Evolutionary conservation across 2,329 filamentous ascomycete species (phyloP).

Genomic region (Leptographium lundbergii): DNA sequence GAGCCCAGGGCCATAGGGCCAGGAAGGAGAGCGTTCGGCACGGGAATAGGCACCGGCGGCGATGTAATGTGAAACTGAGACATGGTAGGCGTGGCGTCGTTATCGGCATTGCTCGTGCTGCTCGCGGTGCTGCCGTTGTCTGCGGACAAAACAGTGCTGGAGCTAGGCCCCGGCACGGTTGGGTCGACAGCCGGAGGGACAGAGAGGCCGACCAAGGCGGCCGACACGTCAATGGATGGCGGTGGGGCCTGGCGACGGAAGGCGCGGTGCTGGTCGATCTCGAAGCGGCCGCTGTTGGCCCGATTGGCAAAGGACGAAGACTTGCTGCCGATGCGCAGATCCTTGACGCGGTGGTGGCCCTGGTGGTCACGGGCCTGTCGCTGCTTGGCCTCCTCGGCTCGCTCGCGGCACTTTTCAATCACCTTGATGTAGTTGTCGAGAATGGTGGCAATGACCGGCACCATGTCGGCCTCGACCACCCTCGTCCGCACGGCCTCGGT

Average conservation of each 20-base stretch:
- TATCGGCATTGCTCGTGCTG: conserved; percentile 10
- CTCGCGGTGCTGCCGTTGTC: not conserved
- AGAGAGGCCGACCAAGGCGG: conserved; percentile 36
- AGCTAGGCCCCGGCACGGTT: conserved; percentile 12
- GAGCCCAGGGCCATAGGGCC: not conserved
- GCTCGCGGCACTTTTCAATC: conserved; percentile 80
- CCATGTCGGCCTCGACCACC: conserved; percentile 97
- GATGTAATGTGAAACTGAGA: conserved; percentile 54
- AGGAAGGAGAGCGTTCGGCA: not conserved
- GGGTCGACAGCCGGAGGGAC: conserved; percentile 12
- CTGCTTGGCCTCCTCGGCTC: conserved; percentile 69
- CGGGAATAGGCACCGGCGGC: conserved; percentile 44
- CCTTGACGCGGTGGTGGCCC: conserved; percentile 36
- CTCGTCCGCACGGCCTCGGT: conserved; percentile 88
- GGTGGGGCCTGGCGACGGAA: conserved; percentile 71
- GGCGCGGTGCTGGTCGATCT: conserved; percentile 31
- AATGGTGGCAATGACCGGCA: conserved; percentile 95
- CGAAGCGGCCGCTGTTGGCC: conserved; percentile 21
- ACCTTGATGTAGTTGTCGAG: conserved; percentile 98
- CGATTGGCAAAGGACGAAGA: conserved; percentile 41
- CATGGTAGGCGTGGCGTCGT: conserved; percentile 47
- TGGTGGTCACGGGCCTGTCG: conserved; percentile 47
- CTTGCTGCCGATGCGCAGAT: conserved; percentile 35
- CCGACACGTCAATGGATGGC: conserved; percentile 68
- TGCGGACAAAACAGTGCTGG: not conserved